Percentiles rank a stretch among this genome's conserved stretches.
These are phyloP conservation scores for Trichoderma guizhouense DNA, from an alignment of 2,329 filamentous ascomycete genomes.

Conservation along the genomic window DNA sequence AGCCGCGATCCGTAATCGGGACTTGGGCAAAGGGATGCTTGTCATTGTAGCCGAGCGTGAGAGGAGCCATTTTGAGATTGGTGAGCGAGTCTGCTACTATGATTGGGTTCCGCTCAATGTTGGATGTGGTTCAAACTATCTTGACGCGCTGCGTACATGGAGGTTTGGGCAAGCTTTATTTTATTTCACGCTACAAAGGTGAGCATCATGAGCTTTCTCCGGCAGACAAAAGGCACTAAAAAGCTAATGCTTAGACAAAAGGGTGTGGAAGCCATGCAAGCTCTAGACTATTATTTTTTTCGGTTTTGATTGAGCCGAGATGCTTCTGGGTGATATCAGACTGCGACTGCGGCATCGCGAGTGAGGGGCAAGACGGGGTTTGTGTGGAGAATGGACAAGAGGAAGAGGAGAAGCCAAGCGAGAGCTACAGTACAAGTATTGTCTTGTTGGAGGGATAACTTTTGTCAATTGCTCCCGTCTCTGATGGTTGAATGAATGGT, in stretches of 20 bases:
- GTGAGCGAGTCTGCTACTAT: neutral
- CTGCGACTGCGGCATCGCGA: neutral
- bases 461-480: neutral
- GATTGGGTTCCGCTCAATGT: neutral
- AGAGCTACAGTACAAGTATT: neutral
- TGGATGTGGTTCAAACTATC: neutral
- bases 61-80: constrained; percentile 5
- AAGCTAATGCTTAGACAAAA: neutral
- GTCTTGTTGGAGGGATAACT: neutral
- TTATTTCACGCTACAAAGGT: neutral
- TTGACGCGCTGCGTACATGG: neutral
- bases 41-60: constrained; percentile 48
- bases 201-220: neutral
- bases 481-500: neutral
- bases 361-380: constrained; percentile 15
- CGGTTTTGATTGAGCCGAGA: constrained; percentile 13
- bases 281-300: neutral
- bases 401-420: neutral
- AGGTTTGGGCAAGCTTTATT: neutral
- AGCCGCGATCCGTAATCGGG: constrained; percentile 44
- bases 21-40: constrained; percentile 56
- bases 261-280: neutral
- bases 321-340: constrained; percentile 14
- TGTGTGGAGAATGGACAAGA: constrained; percentile 1
- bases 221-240: neutral